phyloP scores from a whole-genome alignment of 2,329 filamentous ascomycete genomes.

The Diaporthe sp. region DNA sequence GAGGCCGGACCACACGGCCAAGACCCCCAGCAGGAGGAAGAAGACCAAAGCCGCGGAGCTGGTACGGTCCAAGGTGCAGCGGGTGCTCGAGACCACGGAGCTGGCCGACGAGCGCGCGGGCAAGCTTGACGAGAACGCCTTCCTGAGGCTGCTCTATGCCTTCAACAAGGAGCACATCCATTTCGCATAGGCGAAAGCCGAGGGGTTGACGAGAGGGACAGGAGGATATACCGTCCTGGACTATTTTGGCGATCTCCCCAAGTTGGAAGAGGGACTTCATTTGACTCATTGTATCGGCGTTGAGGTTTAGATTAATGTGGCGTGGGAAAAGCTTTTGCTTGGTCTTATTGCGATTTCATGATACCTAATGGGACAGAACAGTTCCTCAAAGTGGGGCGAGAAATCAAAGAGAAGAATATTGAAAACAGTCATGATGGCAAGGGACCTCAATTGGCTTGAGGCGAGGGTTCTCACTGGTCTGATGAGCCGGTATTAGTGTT shows the following conservation, averaged over 20 bases:
- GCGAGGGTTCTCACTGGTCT: background rate
- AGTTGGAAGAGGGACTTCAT: background rate
- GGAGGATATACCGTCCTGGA: background rate
- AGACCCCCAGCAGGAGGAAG: conserved; percentile 78
- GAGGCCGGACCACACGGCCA: conserved; percentile 56
- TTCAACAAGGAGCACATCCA: conserved; percentile 96
- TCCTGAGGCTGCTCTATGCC: conserved; percentile 81
- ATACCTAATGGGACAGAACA: conserved; percentile 32
- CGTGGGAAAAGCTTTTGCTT: background rate
- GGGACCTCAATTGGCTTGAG: too few species aligned
- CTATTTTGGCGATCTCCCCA: background rate
- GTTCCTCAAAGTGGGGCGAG: background rate
- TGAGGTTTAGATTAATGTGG: conserved; percentile 18
- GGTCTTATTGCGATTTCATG: conserved; percentile 21
- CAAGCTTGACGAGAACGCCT: conserved; percentile 94
- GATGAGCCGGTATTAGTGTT: background rate
- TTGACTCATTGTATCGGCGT: conserved; percentile 37
- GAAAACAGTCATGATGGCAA: background rate
- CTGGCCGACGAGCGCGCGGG: conserved; percentile 85
- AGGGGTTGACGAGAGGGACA: background rate
- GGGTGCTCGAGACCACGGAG: conserved; percentile 85
- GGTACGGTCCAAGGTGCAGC: conserved; percentile 88
- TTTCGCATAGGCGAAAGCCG: conserved; percentile 71
- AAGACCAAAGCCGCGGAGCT: conserved; percentile 85
- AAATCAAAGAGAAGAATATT: background rate